Conservation (phyloP, 176 grass and related monocot species). For the Bothriochloa decipiens region DNA sequence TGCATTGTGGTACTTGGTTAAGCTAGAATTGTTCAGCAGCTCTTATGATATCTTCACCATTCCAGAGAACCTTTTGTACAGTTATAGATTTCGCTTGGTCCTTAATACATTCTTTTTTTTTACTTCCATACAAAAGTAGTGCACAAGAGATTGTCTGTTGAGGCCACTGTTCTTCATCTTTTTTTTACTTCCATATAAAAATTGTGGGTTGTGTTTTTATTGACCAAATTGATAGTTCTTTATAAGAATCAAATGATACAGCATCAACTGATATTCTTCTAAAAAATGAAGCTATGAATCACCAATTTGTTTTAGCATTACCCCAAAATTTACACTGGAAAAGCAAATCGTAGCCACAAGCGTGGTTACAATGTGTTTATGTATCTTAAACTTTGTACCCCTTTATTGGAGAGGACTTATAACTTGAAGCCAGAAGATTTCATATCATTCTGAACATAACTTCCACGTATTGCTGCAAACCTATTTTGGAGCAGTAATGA, state of each 20-base stretch:
- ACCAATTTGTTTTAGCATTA: slow-evolving; percentile 8
- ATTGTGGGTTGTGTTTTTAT: too few species aligned
- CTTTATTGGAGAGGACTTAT: neutral
- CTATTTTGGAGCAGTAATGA: neutral
- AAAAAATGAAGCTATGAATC: neutral
- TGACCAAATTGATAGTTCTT: too few species aligned
- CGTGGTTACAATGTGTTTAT: slow-evolving; percentile 2
- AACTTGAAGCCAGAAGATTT: slow-evolving; percentile 1
- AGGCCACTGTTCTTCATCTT: neutral
- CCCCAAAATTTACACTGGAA: neutral
- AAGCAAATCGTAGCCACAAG: neutral
- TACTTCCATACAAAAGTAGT: slow-evolving; percentile 16
- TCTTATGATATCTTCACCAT: neutral
- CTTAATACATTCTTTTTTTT: neutral
- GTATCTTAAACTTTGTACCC: neutral
- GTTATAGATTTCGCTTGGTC: neutral
- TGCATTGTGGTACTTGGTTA: neutral
- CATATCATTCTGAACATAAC: slow-evolving; percentile 4
- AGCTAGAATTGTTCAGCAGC: neutral
- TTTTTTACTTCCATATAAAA: too few species aligned
- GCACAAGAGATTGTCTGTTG: slow-evolving; percentile 5
- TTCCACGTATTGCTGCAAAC: slow-evolving; percentile 9
- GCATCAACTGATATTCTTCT: slow-evolving; percentile 11
- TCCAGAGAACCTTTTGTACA: neutral
- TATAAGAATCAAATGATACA: neutral